Evolutionary conservation across 352 stramenopile genomes (phyloP).

Genomic region (Globisporangium takayamanum): DNA sequence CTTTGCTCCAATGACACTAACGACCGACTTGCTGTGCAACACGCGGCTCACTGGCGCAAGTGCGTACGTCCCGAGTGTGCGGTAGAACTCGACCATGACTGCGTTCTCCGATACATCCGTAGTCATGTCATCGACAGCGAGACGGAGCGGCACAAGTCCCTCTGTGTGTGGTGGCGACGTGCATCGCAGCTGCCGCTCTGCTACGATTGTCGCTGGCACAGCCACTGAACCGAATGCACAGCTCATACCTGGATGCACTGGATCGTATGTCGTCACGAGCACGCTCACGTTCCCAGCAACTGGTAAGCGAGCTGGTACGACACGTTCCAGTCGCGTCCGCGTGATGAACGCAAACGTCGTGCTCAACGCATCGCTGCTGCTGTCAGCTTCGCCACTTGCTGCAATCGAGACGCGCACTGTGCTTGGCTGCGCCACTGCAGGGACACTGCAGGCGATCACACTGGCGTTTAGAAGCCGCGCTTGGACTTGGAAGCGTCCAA

Average conservation of each 20-base stretch:
- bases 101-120: slow-evolving; percentile 31
- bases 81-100: slow-evolving; percentile 28
- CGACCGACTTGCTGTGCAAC: slow-evolving; percentile 21
- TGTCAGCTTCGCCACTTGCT: slow-evolving; percentile 2
- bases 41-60: slow-evolving; percentile 26
- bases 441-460: slow-evolving; percentile 21
- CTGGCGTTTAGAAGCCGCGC: slow-evolving; percentile 9
- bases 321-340: slow-evolving; percentile 5
- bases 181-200: slow-evolving; percentile 19
- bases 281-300: slow-evolving; percentile 10
- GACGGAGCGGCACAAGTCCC: slow-evolving; percentile 17
- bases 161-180: slow-evolving; percentile 20
- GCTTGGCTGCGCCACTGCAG: slow-evolving; percentile 14
- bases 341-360: slow-evolving; percentile 14
- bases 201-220: slow-evolving; percentile 16
- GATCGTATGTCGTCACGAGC: slow-evolving; percentile 13
- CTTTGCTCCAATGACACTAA: slow-evolving; percentile 17
- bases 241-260: slow-evolving; percentile 15
- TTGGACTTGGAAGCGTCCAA: slow-evolving; percentile 16
- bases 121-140: slow-evolving; percentile 14
- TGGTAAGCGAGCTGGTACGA: not conserved
- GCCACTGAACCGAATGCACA: slow-evolving; percentile 30
- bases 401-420: slow-evolving; percentile 21
- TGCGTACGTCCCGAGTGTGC: slow-evolving; percentile 1
- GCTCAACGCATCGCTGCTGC: not conserved